These are phyloP conservation scores for Xanthoconium purpureum DNA, from an alignment of 768 basidiomycete genomes.

Conservation along the genomic window DNA sequence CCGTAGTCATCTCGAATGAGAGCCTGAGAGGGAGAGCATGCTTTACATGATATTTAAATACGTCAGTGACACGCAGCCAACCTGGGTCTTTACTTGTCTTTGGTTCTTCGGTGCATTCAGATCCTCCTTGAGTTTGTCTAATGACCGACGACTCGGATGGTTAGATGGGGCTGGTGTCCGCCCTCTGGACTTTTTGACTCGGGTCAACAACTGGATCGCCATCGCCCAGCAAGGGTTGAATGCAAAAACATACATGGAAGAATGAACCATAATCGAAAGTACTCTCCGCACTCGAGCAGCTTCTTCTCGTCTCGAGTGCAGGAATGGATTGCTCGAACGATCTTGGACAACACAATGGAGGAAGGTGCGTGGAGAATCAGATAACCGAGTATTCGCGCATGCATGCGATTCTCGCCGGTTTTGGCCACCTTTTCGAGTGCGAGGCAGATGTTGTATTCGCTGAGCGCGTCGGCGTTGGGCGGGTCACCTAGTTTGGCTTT, in stretches of 20 bases:
- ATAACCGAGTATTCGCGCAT: neutral
- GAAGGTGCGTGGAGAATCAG: neutral
- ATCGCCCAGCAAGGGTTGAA: neutral
- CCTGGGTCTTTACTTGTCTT: neutral
- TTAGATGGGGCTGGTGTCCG: neutral
- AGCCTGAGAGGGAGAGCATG: neutral
- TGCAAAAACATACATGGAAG: neutral
- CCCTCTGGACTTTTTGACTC: neutral
- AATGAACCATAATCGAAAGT: neutral
- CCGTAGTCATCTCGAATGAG: neutral
- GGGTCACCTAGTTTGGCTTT: neutral
- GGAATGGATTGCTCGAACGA: neutral
- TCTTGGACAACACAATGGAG: neutral
- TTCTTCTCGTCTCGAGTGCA: neutral
- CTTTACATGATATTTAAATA: neutral
- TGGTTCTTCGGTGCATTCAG: neutral
- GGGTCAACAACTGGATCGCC: neutral
- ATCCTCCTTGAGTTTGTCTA: neutral
- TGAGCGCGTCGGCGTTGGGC: neutral
- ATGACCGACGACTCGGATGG: neutral
- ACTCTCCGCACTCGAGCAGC: neutral
- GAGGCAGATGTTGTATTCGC: neutral
- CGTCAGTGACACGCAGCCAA: neutral
- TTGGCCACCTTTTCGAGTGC: neutral
- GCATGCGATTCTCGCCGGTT: neutral